Evolutionary conservation across 495 filamentous ascomycete species (phyloP).

Genomic region (Apodospora peruviana): DNA sequence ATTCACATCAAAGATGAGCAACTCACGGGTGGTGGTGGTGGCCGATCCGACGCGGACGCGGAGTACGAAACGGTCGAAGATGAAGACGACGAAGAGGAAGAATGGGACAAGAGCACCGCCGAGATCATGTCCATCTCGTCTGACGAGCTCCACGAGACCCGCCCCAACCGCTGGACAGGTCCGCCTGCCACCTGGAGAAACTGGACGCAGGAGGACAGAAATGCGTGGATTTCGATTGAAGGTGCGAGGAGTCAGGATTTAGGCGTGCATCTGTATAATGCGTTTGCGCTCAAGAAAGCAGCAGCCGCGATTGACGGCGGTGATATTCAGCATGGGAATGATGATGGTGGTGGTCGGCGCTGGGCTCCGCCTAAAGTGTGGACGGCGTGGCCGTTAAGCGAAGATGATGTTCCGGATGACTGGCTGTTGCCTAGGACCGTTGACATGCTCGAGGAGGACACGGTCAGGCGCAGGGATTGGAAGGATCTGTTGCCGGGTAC

Average conservation of each 20-base stretch:
- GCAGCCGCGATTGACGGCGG: slow-evolving; percentile 6
- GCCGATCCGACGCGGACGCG: too few species aligned
- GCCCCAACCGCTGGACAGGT: slow-evolving; percentile 51
- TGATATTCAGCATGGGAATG: slow-evolving; percentile 4
- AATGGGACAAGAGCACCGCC: slow-evolving; percentile 17
- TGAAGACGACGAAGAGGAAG: not conserved
- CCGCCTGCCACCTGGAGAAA: slow-evolving; percentile 52
- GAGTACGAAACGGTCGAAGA: too few species aligned
- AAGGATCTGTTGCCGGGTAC: slow-evolving; percentile 45
- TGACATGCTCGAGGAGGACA: slow-evolving; percentile 43
- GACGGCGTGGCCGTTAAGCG: slow-evolving; percentile 74
- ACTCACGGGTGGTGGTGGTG: too few species aligned
- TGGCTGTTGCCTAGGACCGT: slow-evolving; percentile 27
- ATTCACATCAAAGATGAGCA: too few species aligned
- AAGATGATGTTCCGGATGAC: slow-evolving; percentile 53
- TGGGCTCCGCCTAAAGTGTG: slow-evolving; percentile 51
- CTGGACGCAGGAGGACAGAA: slow-evolving; percentile 54
- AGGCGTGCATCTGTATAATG: slow-evolving; percentile 71
- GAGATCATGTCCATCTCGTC: slow-evolving; percentile 23
- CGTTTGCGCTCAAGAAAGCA: slow-evolving; percentile 51
- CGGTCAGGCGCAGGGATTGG: slow-evolving; percentile 29
- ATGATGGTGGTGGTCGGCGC: slow-evolving; percentile 17
- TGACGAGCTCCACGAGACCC: slow-evolving; percentile 29
- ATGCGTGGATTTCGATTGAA: slow-evolving; percentile 52
- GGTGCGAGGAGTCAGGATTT: slow-evolving; percentile 55